A percentile compares a stretch with the other conserved stretches of the same genome.
phyloP scores from a whole-genome alignment of 2,329 filamentous ascomycete species.

The Fusarium nisikadoi region DNA sequence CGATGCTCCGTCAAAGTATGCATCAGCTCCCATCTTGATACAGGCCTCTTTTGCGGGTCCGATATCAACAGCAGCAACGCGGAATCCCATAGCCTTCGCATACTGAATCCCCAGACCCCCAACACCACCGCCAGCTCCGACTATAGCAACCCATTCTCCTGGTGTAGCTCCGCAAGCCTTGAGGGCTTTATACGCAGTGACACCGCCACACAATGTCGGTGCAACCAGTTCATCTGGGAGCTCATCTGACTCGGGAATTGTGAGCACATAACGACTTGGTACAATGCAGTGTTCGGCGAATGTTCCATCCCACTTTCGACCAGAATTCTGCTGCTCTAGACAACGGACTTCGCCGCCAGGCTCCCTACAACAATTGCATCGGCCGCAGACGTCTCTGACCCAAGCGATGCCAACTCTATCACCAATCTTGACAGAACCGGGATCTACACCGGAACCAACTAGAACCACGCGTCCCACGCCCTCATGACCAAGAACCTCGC shows the following conservation, averaged over 20 bases:
- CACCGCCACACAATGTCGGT: slow-evolving; percentile 56
- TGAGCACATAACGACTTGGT: slow-evolving; percentile 49
- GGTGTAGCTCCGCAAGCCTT: slow-evolving; percentile 47
- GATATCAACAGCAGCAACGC: slow-evolving; percentile 53
- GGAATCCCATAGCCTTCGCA: slow-evolving; percentile 55
- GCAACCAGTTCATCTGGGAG: slow-evolving; percentile 51
- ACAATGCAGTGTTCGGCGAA: slow-evolving; percentile 54
- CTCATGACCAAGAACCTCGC: slow-evolving; percentile 35
- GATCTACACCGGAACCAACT: slow-evolving; percentile 12
- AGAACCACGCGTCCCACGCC: slow-evolving; percentile 26
- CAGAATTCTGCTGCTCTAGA: slow-evolving; percentile 47
- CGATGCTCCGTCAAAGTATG: slow-evolving; percentile 49
- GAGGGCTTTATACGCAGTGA: slow-evolving; percentile 56
- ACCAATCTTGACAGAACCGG: background rate
- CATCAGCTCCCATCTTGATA: slow-evolving; percentile 48
- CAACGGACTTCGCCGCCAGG: slow-evolving; percentile 52
- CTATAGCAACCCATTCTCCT: slow-evolving; percentile 52
- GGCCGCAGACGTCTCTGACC: slow-evolving; percentile 46
- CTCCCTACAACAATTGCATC: slow-evolving; percentile 49
- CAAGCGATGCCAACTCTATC: slow-evolving; percentile 31
- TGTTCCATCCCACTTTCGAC: slow-evolving; percentile 49
- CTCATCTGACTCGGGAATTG: slow-evolving; percentile 39
- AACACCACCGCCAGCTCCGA: slow-evolving; percentile 54
- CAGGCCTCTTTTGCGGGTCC: slow-evolving; percentile 47
- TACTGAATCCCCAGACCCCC: slow-evolving; percentile 53